Conservation (phyloP, 2,329 filamentous ascomycete species). For the Lecanosticta acicola region DNA sequence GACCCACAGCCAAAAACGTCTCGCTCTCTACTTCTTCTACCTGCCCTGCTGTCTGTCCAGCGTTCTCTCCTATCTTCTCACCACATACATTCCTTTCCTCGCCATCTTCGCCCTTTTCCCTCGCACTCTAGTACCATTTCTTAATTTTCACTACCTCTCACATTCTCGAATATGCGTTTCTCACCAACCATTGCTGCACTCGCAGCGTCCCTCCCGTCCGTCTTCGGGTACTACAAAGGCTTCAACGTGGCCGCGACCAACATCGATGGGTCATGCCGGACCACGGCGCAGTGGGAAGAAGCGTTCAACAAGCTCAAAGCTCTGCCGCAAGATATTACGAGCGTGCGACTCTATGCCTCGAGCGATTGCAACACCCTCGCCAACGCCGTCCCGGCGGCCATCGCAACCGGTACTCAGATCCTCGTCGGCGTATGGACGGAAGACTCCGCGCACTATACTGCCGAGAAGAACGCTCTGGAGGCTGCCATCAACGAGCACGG, state of each 20-base stretch:
- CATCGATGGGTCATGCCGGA: constrained; percentile 37
- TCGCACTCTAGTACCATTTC: background rate
- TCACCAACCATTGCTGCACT: constrained; percentile 28
- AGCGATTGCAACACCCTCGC: constrained; percentile 49
- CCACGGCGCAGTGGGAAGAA: constrained; percentile 32
- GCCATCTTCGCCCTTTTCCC: background rate
- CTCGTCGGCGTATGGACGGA: constrained; percentile 60
- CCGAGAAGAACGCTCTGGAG: constrained; percentile 57
- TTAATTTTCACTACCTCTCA: constrained; percentile 3
- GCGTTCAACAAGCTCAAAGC: constrained; percentile 36
- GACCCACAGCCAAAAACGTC: background rate
- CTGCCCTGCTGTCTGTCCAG: background rate
- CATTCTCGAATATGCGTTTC: constrained; percentile 24
- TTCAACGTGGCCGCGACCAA: constrained; percentile 41
- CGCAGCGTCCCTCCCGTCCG: constrained; percentile 29
- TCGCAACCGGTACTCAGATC: constrained; percentile 55
- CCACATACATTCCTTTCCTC: background rate
- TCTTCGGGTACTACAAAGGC: constrained; percentile 38
- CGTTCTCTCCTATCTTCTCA: background rate
- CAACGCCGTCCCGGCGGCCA: constrained; percentile 52
- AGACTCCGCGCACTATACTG: constrained; percentile 47
- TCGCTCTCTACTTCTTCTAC: background rate
- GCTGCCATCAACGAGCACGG: constrained; percentile 53
- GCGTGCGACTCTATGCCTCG: constrained; percentile 61
- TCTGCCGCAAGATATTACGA: constrained; percentile 51